Evolutionary conservation across 495 filamentous ascomycete species (phyloP), one percentile per base, ranked within the genome.

Genomic region (Parachaetomium inaequale): DNA sequence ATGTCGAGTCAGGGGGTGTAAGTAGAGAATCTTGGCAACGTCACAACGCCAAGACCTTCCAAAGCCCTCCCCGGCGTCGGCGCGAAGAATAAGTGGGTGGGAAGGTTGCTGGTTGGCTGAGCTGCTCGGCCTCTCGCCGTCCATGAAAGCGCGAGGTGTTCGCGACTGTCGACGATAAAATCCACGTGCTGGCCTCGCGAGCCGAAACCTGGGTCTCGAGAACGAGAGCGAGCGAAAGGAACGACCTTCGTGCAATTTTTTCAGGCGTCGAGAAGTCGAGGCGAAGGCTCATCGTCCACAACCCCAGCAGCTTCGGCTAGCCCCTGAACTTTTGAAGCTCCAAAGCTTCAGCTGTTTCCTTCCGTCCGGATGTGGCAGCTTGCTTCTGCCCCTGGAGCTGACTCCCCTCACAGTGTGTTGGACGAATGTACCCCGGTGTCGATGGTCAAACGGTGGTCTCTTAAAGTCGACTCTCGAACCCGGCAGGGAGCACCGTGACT

Each of bases 71-170:
- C 60, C 53, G 36, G 52, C 25, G 19, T 62, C 49, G 50, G 42
- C n/a, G 29, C 29, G 25, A 7, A 1, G 21, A 58, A 59, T 32
- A 58, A 63, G 62, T 55, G 57, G 56, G 38, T 7, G 43, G 29
- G 7, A 47, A 36, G 26, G 29, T 29, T 4, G 36, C 11, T 65
- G 63, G 54, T 65, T 65, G 57, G 63, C 26, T 25, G 21, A 2
- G 19, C 0, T 34, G 17, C 43, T 65, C 63, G 63, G 63, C 63
- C 26, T 53, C 58, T 55, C 63, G 63, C 56, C 42, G 45, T 55
- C 56, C 36, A 38, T 21, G 28, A 61, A 65, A 65, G 51, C 63
- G 63, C 63, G 63, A 65, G 40, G 43, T 6, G 23, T 23, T 47
- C 56, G 19, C 45, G 10, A 3, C 14, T 7, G 29, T 25, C 23